phyloP scores from a whole-genome alignment of 345 rosid genomes.

The Acer saccharum region DNA sequence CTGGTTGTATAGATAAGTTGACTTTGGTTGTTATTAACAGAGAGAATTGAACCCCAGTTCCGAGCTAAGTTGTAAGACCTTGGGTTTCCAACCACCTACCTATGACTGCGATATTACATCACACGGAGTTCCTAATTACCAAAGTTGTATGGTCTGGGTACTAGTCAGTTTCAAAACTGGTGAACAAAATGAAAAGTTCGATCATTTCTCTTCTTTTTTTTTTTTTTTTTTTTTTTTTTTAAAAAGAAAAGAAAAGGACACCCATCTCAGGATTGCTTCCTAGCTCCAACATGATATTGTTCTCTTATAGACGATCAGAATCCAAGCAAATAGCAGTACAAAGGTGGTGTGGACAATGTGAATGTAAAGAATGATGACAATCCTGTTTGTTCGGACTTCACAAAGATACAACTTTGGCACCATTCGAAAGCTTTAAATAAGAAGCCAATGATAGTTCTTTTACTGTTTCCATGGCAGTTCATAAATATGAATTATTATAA shows the following conservation, averaged over 20 bases:
- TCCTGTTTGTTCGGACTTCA: not conserved
- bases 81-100: not conserved
- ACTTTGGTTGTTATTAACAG: not conserved
- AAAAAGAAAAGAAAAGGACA: not conserved
- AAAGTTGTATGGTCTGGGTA: not conserved
- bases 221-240: no score
- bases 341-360: not conserved
- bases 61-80: not conserved
- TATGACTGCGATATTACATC: no score
- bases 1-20: not conserved
- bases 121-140: not conserved
- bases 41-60: not conserved
- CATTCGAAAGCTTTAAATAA: not conserved
- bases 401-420: not conserved
- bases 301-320: not conserved
- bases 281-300: not conserved
- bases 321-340: not conserved
- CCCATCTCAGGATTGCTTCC: not conserved
- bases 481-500: not conserved
- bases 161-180: not conserved
- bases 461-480: not conserved
- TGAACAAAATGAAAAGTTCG: not conserved
- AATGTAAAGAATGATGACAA: not conserved
- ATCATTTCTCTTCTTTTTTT: no score
- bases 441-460: not conserved